These are phyloP conservation scores for Apium graveolens DNA, from an alignment of 129 eudicot species.

Conservation along the genomic window DNA sequence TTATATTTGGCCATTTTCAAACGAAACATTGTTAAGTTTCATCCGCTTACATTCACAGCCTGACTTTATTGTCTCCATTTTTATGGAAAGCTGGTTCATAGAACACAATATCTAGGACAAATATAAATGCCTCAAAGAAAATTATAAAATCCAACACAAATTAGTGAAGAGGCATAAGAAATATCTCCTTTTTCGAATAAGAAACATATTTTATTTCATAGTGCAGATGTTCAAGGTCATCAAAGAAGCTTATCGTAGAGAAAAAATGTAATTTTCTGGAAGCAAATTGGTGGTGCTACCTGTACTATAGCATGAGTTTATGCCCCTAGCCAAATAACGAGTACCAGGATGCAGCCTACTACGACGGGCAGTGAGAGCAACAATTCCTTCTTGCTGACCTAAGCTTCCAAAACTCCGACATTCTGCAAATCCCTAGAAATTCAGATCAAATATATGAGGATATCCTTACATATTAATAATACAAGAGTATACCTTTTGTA, in stretches of 20 bases:
- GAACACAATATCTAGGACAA: not conserved
- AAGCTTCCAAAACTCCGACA: slow-evolving; percentile 81
- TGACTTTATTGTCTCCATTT: not conserved
- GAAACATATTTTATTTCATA: not conserved
- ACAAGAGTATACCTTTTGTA: not conserved
- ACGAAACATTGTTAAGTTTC: not conserved
- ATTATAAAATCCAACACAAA: not conserved
- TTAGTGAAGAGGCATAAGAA: not conserved
- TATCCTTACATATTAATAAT: not conserved
- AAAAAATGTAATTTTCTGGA: slow-evolving; percentile 4
- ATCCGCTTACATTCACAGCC: not conserved
- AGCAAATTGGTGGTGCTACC: slow-evolving; percentile 35
- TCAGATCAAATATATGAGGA: slow-evolving; percentile 4
- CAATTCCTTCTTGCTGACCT: slow-evolving; percentile 85
- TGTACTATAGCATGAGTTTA: slow-evolving; percentile 85
- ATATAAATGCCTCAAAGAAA: not conserved
- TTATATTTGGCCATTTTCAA: not conserved
- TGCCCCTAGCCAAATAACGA: slow-evolving; percentile 93
- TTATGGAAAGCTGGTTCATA: not conserved
- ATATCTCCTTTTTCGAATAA: not conserved
- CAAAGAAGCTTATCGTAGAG: not conserved
- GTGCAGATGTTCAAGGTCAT: not conserved
- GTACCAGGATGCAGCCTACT: slow-evolving; percentile 99
- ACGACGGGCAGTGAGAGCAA: slow-evolving; percentile 94
- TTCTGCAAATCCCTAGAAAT: slow-evolving; percentile 84